These are phyloP conservation scores for Stephania yunnanensis DNA, from an alignment of 164 flowering plant species.

Conservation along the genomic window DNA sequence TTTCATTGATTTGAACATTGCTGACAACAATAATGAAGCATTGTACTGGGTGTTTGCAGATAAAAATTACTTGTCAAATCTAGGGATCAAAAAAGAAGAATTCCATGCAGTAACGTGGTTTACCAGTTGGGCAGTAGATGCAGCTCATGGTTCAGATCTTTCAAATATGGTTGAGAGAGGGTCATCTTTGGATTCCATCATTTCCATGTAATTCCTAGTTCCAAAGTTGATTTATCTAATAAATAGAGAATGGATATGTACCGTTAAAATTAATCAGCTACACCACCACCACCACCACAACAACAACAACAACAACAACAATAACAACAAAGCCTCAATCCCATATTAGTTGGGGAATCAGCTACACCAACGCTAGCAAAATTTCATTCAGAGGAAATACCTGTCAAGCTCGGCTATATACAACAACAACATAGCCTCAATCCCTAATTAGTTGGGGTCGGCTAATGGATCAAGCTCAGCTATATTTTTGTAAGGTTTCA, in stretches of 20 bases:
- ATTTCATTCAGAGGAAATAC: too few species aligned
- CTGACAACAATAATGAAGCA: background rate
- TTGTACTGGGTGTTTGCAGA: conserved; percentile 34
- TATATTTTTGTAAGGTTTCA: background rate
- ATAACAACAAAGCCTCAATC: too few species aligned
- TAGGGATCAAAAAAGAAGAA: conserved; percentile 65
- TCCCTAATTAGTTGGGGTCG: too few species aligned
- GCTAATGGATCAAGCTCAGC: too few species aligned
- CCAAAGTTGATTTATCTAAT: background rate
- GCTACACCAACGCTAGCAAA: too few species aligned
- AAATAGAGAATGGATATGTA: too few species aligned
- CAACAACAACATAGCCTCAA: too few species aligned
- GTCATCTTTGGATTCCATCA: conserved; percentile 13
- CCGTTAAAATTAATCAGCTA: too few species aligned
- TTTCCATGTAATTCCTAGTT: conserved; percentile 23
- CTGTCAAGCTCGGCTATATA: too few species aligned
- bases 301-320: too few species aligned
- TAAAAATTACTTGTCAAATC: conserved; percentile 42
- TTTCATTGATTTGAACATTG: background rate
- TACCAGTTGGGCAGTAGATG: conserved; percentile 99
- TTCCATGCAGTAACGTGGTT: conserved; percentile 93
- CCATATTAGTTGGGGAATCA: too few species aligned
- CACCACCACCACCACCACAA: too few species aligned
- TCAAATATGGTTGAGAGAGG: conserved; percentile 31
- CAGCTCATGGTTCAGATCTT: conserved; percentile 63